Evolutionary conservation across 1,284 basidiomycete species (phyloP), one percentile per base, ranked within the genome.

Genomic region (Boletus subluridellus): DNA sequence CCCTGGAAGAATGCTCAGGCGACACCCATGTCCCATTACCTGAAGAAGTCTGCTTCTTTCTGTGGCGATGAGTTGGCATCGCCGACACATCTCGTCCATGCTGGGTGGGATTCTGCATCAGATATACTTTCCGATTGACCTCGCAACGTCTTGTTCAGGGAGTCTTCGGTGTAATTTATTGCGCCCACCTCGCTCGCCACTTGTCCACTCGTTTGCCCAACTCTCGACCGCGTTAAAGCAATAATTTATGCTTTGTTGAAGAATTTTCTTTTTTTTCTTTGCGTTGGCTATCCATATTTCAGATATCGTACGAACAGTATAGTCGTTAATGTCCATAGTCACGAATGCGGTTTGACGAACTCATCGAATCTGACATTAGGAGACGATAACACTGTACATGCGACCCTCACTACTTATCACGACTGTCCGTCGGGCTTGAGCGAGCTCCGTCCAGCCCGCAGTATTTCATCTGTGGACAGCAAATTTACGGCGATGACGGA

Each of bases 401-500:
- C 37, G 41, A 62, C 57, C 38, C 17, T 60, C 34, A 49, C 52
- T 67, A 60, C 63, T 68, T 77, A 80, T 70, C n/a, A 69, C 47
- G 86, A 84, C 67, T 84, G 82, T 45, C 89, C 90, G 52, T 92
- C 89, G 8, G 90, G 82, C 72, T 92, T 92, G 68, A 92, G 76
- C 54, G 92, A 95, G 75, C 92, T 95, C 66, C 94, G 85, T 35
- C 95, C 95, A 21, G 96, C 95, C 54, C 95, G 83, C 65, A 98
- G 76, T 62, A 98, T 97, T 78, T 98, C 95, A 74, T 98, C 95
- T 34, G 94, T 96, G 46, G 92, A 94, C 59, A 99, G 77, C 59
- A 99, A 80, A 76, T 99, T 99, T 65, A 97, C 87, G 24, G 95
- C 96, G 69, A 99, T 99, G 63, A 99, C 97, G 61, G 96, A 95